Percentiles rank a stretch among this genome's conserved stretches.
Evolutionary conservation across 2,329 filamentous ascomycete genomes (phyloP).

Genomic region (Colletotrichum costaricense): DNA sequence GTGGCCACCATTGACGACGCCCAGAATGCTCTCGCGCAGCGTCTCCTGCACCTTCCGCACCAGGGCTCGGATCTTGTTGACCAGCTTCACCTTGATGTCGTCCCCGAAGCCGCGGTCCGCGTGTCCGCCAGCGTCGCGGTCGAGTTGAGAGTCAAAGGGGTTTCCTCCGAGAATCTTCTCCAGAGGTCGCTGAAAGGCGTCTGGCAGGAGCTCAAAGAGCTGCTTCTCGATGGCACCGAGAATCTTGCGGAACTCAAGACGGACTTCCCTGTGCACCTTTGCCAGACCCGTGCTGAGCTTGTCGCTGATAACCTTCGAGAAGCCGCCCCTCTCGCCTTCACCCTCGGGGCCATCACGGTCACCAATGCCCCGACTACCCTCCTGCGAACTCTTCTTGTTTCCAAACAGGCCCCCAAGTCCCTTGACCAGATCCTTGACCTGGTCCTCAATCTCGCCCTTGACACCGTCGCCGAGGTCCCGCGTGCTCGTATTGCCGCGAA

Average conservation of each 20-base stretch:
- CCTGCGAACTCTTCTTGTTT: conserved; percentile 43
- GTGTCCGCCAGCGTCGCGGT: conserved; percentile 45
- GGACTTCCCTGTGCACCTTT: conserved; percentile 56
- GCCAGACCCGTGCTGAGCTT: conserved; percentile 58
- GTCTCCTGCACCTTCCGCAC: conserved; percentile 58
- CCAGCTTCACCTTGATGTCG: conserved; percentile 56
- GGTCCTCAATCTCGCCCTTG: conserved; percentile 56
- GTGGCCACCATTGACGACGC: conserved; percentile 57
- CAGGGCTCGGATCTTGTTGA: conserved; percentile 56
- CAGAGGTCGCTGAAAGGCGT: conserved; percentile 54
- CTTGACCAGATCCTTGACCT: conserved; percentile 57
- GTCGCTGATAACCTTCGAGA: conserved; percentile 58
- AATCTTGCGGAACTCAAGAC: conserved; percentile 57
- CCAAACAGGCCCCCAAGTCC: conserved; percentile 55
- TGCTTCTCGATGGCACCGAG: conserved; percentile 57
- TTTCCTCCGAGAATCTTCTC: conserved; percentile 60
- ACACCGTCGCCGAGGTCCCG: conserved; percentile 55
- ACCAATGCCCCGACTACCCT: conserved; percentile 45
- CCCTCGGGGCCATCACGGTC: conserved; percentile 41
- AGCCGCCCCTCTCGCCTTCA: conserved; percentile 47
- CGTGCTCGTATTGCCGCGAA: conserved; percentile 54
- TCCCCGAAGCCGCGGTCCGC: conserved; percentile 54
- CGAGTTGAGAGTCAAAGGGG: conserved; percentile 56
- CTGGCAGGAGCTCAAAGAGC: conserved; percentile 57
- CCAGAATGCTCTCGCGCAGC: conserved; percentile 55